Evolutionary conservation across 2,329 filamentous ascomycete species (phyloP).

Genomic region (Diaporthe velutina): DNA sequence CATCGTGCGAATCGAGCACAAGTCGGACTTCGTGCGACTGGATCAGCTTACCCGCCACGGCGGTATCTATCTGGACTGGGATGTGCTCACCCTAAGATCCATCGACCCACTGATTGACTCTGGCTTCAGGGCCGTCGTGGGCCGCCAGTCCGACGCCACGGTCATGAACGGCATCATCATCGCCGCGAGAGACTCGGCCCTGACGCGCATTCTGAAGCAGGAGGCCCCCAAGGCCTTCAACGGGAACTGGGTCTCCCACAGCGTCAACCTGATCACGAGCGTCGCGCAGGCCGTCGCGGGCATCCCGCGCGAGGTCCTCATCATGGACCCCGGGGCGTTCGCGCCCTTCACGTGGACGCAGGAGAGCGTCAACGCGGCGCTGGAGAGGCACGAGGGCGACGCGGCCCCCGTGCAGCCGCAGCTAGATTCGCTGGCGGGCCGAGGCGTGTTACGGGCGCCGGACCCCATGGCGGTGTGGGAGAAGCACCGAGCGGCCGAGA

Average conservation of each 20-base stretch:
- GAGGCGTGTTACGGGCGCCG: too few relatives aligned
- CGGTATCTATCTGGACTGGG: conserved; percentile 48
- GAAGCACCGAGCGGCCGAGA: background rate
- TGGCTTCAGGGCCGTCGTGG: conserved; percentile 46
- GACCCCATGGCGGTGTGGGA: background rate
- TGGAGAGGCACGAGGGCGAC: conserved; percentile 1
- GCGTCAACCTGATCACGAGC: conserved; percentile 44
- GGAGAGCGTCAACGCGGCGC: conserved; percentile 10
- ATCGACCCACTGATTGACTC: conserved; percentile 41
- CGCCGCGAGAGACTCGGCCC: conserved; percentile 36
- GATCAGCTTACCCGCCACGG: conserved; percentile 43
- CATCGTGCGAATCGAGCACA: conserved; percentile 44
- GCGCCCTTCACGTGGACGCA: conserved; percentile 44
- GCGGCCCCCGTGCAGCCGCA: background rate
- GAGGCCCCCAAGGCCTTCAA: conserved; percentile 43
- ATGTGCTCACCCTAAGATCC: conserved; percentile 45
- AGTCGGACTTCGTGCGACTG: conserved; percentile 47
- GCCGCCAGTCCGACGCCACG: conserved; percentile 40
- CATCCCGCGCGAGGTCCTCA: conserved; percentile 45
- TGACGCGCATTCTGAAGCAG: conserved; percentile 41
- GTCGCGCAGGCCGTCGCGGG: conserved; percentile 43
- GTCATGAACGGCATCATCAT: conserved; percentile 37
- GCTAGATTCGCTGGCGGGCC: background rate
- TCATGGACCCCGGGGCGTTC: conserved; percentile 44
- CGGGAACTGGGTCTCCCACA: conserved; percentile 44